Evolutionary conservation across 441 rosid genomes (phyloP).

Genomic region (Eruca vesicaria): DNA sequence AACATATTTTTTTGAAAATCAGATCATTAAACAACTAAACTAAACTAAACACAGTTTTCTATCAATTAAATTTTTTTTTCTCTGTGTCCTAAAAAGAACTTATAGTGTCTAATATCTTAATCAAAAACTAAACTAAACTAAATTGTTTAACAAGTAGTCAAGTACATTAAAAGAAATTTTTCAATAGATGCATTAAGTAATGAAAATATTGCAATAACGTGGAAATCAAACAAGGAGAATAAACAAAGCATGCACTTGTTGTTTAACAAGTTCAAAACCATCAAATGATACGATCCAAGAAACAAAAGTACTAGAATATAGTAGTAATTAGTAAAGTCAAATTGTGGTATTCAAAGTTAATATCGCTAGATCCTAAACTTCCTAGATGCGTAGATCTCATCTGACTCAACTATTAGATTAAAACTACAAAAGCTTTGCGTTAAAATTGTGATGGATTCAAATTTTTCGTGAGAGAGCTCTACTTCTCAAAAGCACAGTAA

Average conservation of each 20-base stretch:
- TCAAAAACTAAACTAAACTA: neutral
- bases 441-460: neutral
- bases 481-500: neutral
- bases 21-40: neutral
- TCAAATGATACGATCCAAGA: slow-evolving; percentile 7
- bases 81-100: neutral
- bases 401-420: neutral
- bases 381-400: slow-evolving; percentile 2
- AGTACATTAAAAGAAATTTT: neutral
- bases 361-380: slow-evolving; percentile 13
- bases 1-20: neutral
- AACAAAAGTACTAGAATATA: neutral
- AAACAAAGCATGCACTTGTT: neutral
- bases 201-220: neutral
- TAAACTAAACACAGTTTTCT: neutral
- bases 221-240: neutral
- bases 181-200: neutral
- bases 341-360: slow-evolving; percentile 13
- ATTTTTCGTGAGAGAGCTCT: neutral
- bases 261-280: neutral
- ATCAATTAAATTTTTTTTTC: neutral
- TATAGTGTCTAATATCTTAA: neutral
- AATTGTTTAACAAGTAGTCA: neutral
- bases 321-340: neutral
- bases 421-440: neutral